Evolutionary conservation across 176 grass and related monocot species (phyloP), one percentile per base, ranked within the genome.

Genomic region (Hyparrhenia diplandra): DNA sequence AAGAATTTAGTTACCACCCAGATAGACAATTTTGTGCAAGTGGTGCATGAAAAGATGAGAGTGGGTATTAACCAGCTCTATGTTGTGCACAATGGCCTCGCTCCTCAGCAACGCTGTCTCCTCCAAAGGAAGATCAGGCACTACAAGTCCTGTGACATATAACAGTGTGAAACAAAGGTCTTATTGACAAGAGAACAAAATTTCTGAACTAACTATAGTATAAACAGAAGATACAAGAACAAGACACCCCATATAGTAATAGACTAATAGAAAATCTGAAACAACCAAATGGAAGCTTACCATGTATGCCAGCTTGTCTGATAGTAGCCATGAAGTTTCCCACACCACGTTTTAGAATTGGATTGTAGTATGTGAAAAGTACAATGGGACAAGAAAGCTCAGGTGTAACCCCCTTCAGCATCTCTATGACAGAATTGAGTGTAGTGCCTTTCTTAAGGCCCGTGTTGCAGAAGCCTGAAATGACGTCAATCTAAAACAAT

Each of bases 101-200:
- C 79, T 88, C 65, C 90, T 93, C 68, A 98, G 71, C 80, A 71
- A 71, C 13, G 83, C 45, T 77, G 92, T 76, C 86, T 98, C 95
- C 84, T 98, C 95, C 78, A 97, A 87, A 76, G 91, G 91, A 75
- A 97, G 89, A 94, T 97, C 94, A 82, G 94, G 94, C 40, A 97
- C 89, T 2, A 97, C 87, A 90, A 97, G 91, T 72, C 94, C 94
- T 97, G 80, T 64, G 73, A 74, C 76, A 87, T 75, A 37, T 63
- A 31, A 49, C 20, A 66, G 17, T 69, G 32, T 52, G 42, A 46
- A 69, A 51, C 58, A 78, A 59, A 1, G 1, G 69, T 45, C 20
- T 55, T 46, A 67, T 29, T 31, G 60, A 27, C n/a, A 69, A 12
- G 69, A 49, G 28, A 23, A 62, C 16, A 69, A 62, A 21, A 31